Base-by-base conservation (phyloP, 352 stramenopile genomes). In the Globisporangium canariense region DNA sequence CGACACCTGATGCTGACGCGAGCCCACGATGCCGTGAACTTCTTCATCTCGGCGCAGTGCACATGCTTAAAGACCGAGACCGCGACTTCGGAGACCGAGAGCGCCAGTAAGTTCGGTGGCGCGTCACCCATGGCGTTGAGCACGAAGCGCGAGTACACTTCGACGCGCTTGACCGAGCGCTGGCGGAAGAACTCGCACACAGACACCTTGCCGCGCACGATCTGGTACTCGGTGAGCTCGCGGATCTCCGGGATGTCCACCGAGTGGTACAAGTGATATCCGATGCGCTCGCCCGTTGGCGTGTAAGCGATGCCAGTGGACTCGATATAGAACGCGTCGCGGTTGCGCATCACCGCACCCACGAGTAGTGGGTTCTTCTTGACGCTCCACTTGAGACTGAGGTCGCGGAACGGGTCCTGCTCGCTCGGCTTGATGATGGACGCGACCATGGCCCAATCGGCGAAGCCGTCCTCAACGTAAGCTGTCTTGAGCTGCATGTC, bases 241-340 rank as follows among this genome's bases (percentile, higher is more conserved):
- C 69, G 68, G 8, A 71, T 76, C 16, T 74, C 62, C 0, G 76
- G 74, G 14, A 81, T 70, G 11, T 73, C 75, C 25, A 81, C 68
- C 0, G 74, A 81, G 63, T 81, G 73, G 28, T 78, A 30, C n/a
- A 82, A 58, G 73, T 85, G 78, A 56, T 79, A 91, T 9, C 79
- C 79, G 43, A 91, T 67, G 38, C 67, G 50, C 41, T 89, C 76
- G n/a, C 76, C 76, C 10, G 59, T 77, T 10, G 71, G 60, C 8
- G 84, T 70, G 0, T 60, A 38, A 0, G 66, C 60, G 28, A 82
- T 72, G 0, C 81, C 81, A 2, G 68, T 81, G 2, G 78, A 79
- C 53, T 90, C 78, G 47, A 90, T 57, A 51, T 77, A 86, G 43
- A 86, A 75, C 41, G 74, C 76, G 67, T 90, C 81, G n/a, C 81